These are phyloP conservation scores for Talaromyces borbonicus DNA, from an alignment of 495 filamentous ascomycete species.

Conservation along the genomic window DNA sequence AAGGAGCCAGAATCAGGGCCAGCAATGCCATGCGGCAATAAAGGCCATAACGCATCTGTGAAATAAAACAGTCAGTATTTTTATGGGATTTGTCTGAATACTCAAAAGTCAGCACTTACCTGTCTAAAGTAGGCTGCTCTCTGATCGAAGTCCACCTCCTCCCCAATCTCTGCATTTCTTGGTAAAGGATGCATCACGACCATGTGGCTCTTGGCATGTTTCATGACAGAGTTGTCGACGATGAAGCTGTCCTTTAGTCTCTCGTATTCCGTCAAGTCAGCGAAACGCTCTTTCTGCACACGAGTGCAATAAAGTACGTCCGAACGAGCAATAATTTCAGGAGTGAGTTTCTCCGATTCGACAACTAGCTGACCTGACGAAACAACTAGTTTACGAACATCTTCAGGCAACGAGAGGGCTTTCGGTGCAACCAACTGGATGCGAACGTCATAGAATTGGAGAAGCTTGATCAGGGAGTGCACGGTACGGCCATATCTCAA, in stretches of 20 bases:
- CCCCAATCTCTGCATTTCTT: slow-evolving; percentile 79
- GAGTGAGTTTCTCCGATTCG: slow-evolving; percentile 69
- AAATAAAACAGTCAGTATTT: slow-evolving; percentile 28
- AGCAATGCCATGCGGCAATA: slow-evolving; percentile 97
- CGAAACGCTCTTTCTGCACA: slow-evolving; percentile 92
- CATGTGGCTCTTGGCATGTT: slow-evolving; percentile 83
- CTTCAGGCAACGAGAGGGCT: slow-evolving; percentile 63
- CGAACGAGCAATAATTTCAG: slow-evolving; percentile 69
- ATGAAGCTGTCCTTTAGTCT: slow-evolving; percentile 76
- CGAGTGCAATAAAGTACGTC: slow-evolving; percentile 96
- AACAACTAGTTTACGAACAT: slow-evolving; percentile 59
- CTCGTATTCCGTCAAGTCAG: slow-evolving; percentile 69
- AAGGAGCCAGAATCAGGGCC: slow-evolving; percentile 75
- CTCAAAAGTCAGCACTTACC: slow-evolving; percentile 46
- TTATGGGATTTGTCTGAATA: neutral
- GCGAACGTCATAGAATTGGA: slow-evolving; percentile 87
- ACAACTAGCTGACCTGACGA: slow-evolving; percentile 61
- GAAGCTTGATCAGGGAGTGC: slow-evolving; percentile 85
- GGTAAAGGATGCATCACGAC: slow-evolving; percentile 93
- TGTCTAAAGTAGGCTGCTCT: slow-evolving; percentile 97
- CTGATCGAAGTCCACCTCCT: slow-evolving; percentile 96
- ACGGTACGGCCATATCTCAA: slow-evolving; percentile 88
- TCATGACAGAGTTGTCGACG: slow-evolving; percentile 82
- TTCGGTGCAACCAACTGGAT: slow-evolving; percentile 84
- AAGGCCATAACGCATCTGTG: slow-evolving; percentile 92